These are phyloP conservation scores for Sporodiniella umbellata DNA, from an alignment of 371 early-diverging fungal genomes.

Conservation along the genomic window DNA sequence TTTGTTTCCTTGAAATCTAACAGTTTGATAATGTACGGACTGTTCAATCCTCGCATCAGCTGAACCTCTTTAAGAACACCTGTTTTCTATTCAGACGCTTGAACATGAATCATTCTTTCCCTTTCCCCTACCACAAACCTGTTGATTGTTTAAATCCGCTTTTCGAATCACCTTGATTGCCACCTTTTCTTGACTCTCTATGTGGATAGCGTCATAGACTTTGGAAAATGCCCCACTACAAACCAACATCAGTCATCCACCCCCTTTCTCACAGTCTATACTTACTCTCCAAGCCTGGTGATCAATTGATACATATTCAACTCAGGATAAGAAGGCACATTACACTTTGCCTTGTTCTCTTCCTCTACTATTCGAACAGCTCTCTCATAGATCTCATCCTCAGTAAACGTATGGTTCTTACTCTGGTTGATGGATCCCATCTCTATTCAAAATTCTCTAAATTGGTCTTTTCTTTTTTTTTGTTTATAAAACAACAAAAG, in stretches of 20 bases:
- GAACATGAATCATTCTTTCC: too few species aligned
- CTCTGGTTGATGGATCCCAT: too few species aligned
- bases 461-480: slow-evolving; percentile 33
- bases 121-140: too few species aligned
- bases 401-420: neutral
- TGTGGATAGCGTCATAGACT: slow-evolving; percentile 71
- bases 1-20: slow-evolving; percentile 63
- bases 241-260: neutral
- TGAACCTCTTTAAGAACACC: slow-evolving; percentile 84
- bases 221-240: slow-evolving; percentile 82
- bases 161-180: slow-evolving; percentile 85
- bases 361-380: slow-evolving; percentile 33
- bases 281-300: slow-evolving; percentile 69
- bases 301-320: slow-evolving; percentile 50
- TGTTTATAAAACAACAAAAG: slow-evolving; percentile 38
- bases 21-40: slow-evolving; percentile 77
- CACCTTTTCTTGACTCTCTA: slow-evolving; percentile 56
- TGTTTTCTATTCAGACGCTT: slow-evolving; percentile 48
- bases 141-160: slow-evolving; percentile 49
- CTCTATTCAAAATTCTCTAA: too few species aligned
- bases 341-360: slow-evolving; percentile 23
- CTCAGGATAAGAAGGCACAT: slow-evolving; percentile 52
- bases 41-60: slow-evolving; percentile 78
- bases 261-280: neutral
- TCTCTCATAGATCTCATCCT: slow-evolving; percentile 17